Evolutionary conservation across 2,329 filamentous ascomycete genomes (phyloP).

Genomic region (Phaeomoniella chlamydospora): DNA sequence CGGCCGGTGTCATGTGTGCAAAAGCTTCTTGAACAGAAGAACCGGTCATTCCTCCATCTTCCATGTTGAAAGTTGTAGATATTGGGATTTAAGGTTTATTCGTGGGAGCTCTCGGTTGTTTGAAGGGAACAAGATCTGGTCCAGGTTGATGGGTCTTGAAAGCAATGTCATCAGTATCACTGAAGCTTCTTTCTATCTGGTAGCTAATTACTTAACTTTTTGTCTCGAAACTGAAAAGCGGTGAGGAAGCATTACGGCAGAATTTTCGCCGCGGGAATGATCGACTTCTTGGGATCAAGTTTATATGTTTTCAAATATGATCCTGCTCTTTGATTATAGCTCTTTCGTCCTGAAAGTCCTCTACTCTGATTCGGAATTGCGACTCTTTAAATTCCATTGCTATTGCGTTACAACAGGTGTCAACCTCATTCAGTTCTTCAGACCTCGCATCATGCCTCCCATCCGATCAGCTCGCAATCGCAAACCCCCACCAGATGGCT

Average conservation of each 20-base stretch:
- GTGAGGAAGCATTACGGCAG: neutral
- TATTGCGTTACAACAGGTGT: no score
- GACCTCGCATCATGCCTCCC: slow-evolving; percentile 43
- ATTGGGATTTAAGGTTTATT: no score
- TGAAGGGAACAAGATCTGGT: no score
- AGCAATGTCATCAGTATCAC: no score
- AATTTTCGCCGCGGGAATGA: neutral
- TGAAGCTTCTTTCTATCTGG: neutral
- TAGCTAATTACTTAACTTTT: neutral
- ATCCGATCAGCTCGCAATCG: slow-evolving; percentile 41
- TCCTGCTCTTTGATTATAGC: neutral
- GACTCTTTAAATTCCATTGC: no score
- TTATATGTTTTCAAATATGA: no score
- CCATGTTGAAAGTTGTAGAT: no score
- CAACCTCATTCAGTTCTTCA: neutral
- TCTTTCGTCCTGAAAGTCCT: neutral
- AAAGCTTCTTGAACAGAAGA: slow-evolving; percentile 38
- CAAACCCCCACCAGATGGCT: slow-evolving; percentile 51
- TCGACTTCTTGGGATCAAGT: no score
- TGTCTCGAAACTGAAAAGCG: neutral
- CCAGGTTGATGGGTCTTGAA: no score
- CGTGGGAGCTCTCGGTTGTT: no score
- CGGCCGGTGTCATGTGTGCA: slow-evolving; percentile 60
- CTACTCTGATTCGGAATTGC: neutral
- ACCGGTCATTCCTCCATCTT: neutral